Conservation (phyloP, 1,284 basidiomycete species). For the Ustilago hordei region DNA sequence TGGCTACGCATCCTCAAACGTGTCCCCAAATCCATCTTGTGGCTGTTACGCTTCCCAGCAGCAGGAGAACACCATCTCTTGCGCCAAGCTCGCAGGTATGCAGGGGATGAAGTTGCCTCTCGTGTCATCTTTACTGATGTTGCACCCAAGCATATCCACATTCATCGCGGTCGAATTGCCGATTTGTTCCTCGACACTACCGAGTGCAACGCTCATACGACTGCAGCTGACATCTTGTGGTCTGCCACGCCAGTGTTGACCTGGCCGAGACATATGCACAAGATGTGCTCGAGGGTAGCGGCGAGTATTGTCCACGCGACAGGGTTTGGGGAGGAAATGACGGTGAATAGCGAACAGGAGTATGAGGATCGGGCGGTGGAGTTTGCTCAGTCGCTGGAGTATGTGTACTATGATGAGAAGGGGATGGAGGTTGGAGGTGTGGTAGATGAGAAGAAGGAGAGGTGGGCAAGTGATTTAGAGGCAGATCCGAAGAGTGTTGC, state of each 20-base stretch:
- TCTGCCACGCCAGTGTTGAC: conserved; percentile 76
- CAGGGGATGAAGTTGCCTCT: conserved; percentile 74
- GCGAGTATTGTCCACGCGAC: conserved; percentile 76
- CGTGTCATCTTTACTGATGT: conserved; percentile 76
- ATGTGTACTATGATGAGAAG: conserved; percentile 55
- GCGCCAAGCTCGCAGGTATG: conserved; percentile 74
- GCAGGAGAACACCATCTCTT: conserved; percentile 75
- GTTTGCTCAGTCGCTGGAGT: conserved; percentile 72
- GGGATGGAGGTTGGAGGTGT: conserved; percentile 17
- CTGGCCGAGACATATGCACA: conserved; percentile 74
- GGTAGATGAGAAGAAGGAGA: conserved; percentile 12
- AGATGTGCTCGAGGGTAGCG: conserved; percentile 77
- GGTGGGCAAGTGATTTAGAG: conserved; percentile 38
- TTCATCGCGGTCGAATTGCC: conserved; percentile 74
- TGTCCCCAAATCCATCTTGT: conserved; percentile 75
- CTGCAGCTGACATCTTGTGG: conserved; percentile 77
- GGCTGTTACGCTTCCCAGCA: conserved; percentile 76
- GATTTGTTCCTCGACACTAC: conserved; percentile 77
- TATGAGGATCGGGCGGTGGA: conserved; percentile 75
- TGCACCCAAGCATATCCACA: conserved; percentile 74
- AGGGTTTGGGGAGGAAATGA: conserved; percentile 75
- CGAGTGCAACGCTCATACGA: conserved; percentile 78
- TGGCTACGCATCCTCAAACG: conserved; percentile 75
- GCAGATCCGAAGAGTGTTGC: conserved; percentile 41
- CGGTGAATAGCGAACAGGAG: conserved; percentile 72